phyloP scores from a whole-genome alignment of 495 filamentous ascomycete genomes.

The Glarea lozoyensis region DNA sequence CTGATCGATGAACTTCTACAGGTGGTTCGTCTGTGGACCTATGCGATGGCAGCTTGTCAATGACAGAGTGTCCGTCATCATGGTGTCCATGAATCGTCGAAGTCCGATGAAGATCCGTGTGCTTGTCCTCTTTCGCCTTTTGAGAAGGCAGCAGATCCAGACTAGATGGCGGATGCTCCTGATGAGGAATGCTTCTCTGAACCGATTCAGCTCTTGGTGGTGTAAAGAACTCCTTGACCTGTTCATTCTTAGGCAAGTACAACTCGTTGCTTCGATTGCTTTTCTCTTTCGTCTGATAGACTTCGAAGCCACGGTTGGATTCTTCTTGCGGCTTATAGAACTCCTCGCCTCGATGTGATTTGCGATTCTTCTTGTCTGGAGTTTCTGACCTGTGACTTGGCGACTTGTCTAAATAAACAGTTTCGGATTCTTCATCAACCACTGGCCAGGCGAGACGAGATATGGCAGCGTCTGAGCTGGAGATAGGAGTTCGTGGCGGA shows the following conservation, averaged over 20 bases:
- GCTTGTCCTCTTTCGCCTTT: background rate
- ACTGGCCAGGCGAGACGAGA: conserved; percentile 42
- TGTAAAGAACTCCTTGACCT: background rate
- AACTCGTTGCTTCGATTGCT: conserved; percentile 3
- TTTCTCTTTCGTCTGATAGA: conserved; percentile 3
- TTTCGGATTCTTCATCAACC: conserved; percentile 34
- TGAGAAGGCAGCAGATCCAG: background rate
- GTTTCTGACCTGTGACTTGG: conserved; percentile 8
- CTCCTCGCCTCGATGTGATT: too few relatives aligned
- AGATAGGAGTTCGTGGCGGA: conserved; percentile 4
- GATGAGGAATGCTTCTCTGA: background rate
- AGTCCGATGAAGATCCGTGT: background rate
- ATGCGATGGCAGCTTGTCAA: conserved; percentile 12
- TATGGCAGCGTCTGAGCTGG: conserved; percentile 43
- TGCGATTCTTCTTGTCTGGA: conserved; percentile 1
- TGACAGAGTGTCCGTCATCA: background rate
- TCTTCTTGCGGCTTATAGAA: too few relatives aligned
- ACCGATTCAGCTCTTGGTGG: background rate
- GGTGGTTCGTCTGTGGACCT: conserved; percentile 2
- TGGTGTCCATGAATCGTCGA: background rate
- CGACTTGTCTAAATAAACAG: conserved; percentile 18
- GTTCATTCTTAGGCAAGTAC: background rate
- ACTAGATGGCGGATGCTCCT: background rate
- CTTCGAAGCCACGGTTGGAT: too few relatives aligned
- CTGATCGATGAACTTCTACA: conserved; percentile 11